These are phyloP conservation scores for Ogataea corticis DNA, from an alignment of 805 yeast genomes.

Conservation along the genomic window DNA sequence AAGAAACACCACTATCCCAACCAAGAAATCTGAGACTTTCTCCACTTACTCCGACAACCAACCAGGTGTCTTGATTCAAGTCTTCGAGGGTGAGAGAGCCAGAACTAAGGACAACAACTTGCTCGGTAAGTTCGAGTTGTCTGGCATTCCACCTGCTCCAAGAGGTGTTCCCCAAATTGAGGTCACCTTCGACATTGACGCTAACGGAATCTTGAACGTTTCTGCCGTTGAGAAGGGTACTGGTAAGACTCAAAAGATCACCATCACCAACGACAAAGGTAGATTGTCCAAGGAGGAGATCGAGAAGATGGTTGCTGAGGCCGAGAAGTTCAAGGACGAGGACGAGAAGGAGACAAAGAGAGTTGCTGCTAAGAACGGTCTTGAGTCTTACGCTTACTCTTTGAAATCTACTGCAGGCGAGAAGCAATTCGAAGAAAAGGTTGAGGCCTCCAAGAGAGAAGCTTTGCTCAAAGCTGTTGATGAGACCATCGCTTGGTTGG, in stretches of 20 bases:
- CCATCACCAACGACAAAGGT: conserved; percentile 47
- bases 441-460: conserved; percentile 48
- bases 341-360: conserved; percentile 60
- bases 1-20: conserved; percentile 76
- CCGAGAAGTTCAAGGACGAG: conserved; percentile 62
- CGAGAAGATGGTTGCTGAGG: conserved; percentile 64
- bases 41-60: conserved; percentile 86
- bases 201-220: conserved; percentile 69
- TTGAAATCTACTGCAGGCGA: conserved; percentile 46
- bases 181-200: conserved; percentile 77
- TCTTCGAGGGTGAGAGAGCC: conserved; percentile 80
- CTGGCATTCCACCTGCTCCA: conserved; percentile 73
- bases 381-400: conserved; percentile 58
- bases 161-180: conserved; percentile 80
- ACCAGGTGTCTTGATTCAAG: conserved; percentile 78
- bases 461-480: conserved; percentile 75
- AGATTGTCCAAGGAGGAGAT: conserved; percentile 64
- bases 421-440: conserved; percentile 39
- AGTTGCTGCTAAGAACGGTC: conserved; percentile 56
- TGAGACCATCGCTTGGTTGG: conserved; percentile 84
- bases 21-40: conserved; percentile 69
- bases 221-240: conserved; percentile 58
- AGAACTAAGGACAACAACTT: conserved; percentile 74
- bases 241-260: conserved; percentile 51
- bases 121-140: conserved; percentile 71